phyloP scores from a whole-genome alignment of 345 rosid species.

The Lepidium sativum region DNA sequence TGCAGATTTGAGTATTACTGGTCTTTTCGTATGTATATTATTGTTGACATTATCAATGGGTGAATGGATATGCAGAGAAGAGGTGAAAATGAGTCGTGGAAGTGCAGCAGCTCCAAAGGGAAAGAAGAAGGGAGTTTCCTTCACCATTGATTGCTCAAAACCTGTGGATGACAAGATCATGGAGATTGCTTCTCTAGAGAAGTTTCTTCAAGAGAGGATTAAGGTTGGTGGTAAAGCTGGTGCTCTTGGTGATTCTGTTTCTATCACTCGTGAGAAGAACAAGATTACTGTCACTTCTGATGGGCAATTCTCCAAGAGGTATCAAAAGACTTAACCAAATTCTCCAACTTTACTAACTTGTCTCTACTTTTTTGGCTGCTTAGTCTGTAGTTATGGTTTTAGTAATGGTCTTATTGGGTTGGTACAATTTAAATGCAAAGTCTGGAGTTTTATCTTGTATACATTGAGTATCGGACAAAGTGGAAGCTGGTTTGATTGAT shows the following conservation, averaged over 20 bases:
- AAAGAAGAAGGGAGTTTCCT: constrained; percentile 31
- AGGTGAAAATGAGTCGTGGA: constrained; percentile 26
- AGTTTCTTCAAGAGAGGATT: constrained; percentile 72
- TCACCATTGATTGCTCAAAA: constrained; percentile 29
- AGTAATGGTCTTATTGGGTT: background rate
- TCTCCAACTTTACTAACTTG: background rate
- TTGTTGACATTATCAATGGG: background rate
- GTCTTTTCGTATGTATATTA: background rate
- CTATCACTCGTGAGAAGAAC: constrained; percentile 50
- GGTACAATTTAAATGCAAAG: background rate
- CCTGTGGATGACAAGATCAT: constrained; percentile 34
- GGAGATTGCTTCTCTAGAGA: constrained; percentile 66
- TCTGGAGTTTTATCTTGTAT: background rate
- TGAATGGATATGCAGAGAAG: background rate
- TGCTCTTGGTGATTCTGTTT: constrained; percentile 52
- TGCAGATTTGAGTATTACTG: background rate
- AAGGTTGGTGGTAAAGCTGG: constrained; percentile 79
- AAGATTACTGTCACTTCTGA: constrained; percentile 58
- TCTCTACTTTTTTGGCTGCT: background rate
- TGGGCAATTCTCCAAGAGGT: constrained; percentile 67
- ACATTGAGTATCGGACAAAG: background rate
- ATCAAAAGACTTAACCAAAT: background rate
- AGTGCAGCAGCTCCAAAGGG: constrained; percentile 18
- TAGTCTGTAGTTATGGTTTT: background rate
- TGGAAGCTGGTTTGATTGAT: no score